A percentile compares a stretch with the other conserved stretches of the same genome.
phyloP scores from a whole-genome alignment of 106 monocot genomes.

The Triglochin maritima region DNA sequence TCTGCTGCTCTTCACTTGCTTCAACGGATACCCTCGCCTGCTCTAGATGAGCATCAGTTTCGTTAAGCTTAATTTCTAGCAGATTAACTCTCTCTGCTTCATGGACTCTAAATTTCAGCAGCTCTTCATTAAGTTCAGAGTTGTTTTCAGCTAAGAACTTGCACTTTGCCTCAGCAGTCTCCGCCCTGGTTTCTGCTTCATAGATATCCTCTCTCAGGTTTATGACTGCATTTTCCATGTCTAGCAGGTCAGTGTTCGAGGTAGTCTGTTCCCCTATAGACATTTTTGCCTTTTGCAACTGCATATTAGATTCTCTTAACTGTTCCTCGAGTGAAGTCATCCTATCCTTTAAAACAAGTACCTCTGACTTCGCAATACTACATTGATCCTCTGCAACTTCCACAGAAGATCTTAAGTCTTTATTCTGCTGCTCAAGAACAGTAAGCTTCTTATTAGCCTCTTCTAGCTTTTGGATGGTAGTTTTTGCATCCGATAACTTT shows the following conservation, averaged over 20 bases:
- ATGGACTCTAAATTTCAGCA: slow-evolving; percentile 32
- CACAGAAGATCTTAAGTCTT: slow-evolving; percentile 20
- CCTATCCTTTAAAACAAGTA: slow-evolving; percentile 28
- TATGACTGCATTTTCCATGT: slow-evolving; percentile 32
- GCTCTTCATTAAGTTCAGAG: slow-evolving; percentile 43
- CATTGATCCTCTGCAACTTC: slow-evolving; percentile 27
- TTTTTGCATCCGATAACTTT: slow-evolving; percentile 19
- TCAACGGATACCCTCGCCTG: slow-evolving; percentile 65
- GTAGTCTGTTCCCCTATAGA: slow-evolving; percentile 24
- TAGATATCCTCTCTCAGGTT: slow-evolving; percentile 27
- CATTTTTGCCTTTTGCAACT: slow-evolving; percentile 23
- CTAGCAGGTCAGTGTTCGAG: slow-evolving; percentile 16
- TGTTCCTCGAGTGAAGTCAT: slow-evolving; percentile 40
- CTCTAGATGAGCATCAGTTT: slow-evolving; percentile 60
- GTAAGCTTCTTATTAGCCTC: not conserved
- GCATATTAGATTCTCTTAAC: slow-evolving; percentile 27
- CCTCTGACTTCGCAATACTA: slow-evolving; percentile 15
- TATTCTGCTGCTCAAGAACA: slow-evolving; percentile 4
- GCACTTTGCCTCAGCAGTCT: slow-evolving; percentile 43
- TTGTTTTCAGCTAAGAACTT: slow-evolving; percentile 31
- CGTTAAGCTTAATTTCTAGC: slow-evolving; percentile 59
- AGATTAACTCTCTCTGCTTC: slow-evolving; percentile 25
- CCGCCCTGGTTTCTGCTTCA: slow-evolving; percentile 44
- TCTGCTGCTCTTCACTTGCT: slow-evolving; percentile 54
- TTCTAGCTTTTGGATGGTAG: slow-evolving; percentile 10